phyloP scores from a whole-genome alignment of 768 basidiomycete species.

The Pleurotus citrinopileatus region DNA sequence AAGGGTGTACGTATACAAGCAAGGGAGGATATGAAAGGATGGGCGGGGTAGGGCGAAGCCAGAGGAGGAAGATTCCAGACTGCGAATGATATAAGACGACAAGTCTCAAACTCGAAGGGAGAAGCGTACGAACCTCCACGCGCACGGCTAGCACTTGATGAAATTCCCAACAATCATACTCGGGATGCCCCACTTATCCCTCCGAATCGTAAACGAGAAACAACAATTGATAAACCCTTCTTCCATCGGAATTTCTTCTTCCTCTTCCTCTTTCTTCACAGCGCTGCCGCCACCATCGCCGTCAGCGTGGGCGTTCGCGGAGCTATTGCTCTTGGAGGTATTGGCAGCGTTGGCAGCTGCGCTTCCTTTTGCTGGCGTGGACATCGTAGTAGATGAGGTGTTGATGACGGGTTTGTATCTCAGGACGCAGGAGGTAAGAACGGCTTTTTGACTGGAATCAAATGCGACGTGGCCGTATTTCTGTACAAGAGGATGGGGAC shows the following conservation, averaged over 20 bases:
- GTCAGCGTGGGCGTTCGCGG: constrained; percentile 18
- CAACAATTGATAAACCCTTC: constrained; percentile 84
- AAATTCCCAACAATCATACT: constrained; percentile 92
- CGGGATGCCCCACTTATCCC: constrained; percentile 84
- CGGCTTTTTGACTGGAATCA: constrained; percentile 88
- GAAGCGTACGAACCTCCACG: too few relatives aligned
- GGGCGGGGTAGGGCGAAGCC: too few relatives aligned
- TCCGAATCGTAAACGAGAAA: constrained; percentile 86
- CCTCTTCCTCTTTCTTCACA: constrained; percentile 10
- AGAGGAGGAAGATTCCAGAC: too few relatives aligned
- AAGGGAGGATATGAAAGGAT: too few relatives aligned
- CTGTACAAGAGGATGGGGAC: constrained; percentile 33
- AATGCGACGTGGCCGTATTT: constrained; percentile 96
- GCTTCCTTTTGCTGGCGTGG: constrained; percentile 18
- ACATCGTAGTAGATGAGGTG: constrained; percentile 26
- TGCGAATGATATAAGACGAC: too few relatives aligned
- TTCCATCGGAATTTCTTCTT: constrained; percentile 38
- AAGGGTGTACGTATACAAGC: too few relatives aligned
- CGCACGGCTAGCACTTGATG: constrained; percentile 52
- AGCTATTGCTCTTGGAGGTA: neutral
- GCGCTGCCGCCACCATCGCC: neutral
- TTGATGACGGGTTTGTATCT: constrained; percentile 71
- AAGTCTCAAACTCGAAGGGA: too few relatives aligned
- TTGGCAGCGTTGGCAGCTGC: constrained; percentile 11
- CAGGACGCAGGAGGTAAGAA: constrained; percentile 87